A percentile compares a stretch with the other conserved stretches of the same genome.
Evolutionary conservation across 768 basidiomycete species (phyloP).

Genomic region (Calocybe cyanea): DNA sequence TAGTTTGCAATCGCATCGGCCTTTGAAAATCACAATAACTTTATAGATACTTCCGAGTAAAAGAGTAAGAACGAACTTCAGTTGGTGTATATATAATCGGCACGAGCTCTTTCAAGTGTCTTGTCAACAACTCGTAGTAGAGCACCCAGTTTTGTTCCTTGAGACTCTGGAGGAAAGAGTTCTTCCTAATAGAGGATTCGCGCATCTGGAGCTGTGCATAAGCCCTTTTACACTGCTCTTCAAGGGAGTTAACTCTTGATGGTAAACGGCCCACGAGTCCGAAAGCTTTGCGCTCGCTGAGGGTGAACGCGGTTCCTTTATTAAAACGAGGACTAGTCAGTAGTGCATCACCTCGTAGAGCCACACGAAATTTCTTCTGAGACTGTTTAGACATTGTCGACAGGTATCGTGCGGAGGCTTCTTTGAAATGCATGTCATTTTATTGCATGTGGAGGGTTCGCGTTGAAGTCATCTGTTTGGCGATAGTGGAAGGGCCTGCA

Average conservation of each 20-base stretch:
- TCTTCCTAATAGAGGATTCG: constrained; percentile 47
- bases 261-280: constrained; percentile 48
- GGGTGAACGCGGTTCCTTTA: constrained; percentile 78
- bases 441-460: no score
- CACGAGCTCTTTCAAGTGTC: constrained; percentile 59
- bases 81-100: constrained; percentile 83
- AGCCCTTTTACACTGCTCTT: constrained; percentile 73
- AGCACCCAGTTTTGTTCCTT: constrained; percentile 82
- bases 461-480: no score
- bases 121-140: constrained; percentile 64
- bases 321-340: constrained; percentile 67
- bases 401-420: no score
- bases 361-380: constrained; percentile 27
- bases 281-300: constrained; percentile 64
- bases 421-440: no score
- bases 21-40: constrained; percentile 25
- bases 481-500: no score
- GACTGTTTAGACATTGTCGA: neutral
- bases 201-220: constrained; percentile 53
- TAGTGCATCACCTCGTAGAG: constrained; percentile 58
- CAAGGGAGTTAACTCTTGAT: constrained; percentile 54
- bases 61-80: constrained; percentile 39
- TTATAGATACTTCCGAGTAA: neutral
- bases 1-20: constrained; percentile 82
- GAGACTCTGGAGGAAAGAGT: constrained; percentile 71